These are phyloP conservation scores for Trifolium fragiferum DNA, from an alignment of 306 rosid species.

Conservation along the genomic window DNA sequence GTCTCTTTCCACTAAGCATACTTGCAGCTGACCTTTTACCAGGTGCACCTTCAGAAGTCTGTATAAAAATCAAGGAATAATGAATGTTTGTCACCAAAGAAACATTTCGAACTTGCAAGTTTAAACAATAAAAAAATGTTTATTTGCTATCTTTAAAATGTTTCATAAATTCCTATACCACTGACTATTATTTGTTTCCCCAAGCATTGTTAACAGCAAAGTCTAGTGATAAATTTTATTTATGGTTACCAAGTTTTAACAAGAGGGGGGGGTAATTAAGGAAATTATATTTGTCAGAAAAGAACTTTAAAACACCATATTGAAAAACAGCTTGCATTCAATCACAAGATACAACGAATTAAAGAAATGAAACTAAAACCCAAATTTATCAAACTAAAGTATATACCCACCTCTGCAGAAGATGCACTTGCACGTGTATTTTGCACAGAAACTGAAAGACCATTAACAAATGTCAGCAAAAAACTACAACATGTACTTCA, in stretches of 20 bases:
- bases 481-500: slow-evolving; percentile 12
- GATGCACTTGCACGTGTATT: slow-evolving; percentile 65
- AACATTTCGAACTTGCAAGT: background rate
- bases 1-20: slow-evolving; percentile 99
- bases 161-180: slow-evolving; percentile 2
- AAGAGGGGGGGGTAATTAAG: background rate
- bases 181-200: slow-evolving; percentile 12
- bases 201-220: slow-evolving; percentile 10
- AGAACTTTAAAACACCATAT: slow-evolving; percentile 13
- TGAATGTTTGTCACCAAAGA: slow-evolving; percentile 10
- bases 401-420: slow-evolving; percentile 61
- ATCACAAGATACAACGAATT: slow-evolving; percentile 11
- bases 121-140: background rate
- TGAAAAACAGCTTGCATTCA: background rate
- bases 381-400: slow-evolving; percentile 11
- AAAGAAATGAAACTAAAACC: slow-evolving; percentile 19
- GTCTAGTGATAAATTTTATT: background rate
- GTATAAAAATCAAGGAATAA: slow-evolving; percentile 38
- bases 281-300: background rate
- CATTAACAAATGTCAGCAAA: slow-evolving; percentile 45
- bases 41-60: slow-evolving; percentile 71
- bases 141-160: slow-evolving; percentile 1
- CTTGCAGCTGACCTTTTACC: slow-evolving; percentile 93
- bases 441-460: slow-evolving; percentile 65
- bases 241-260: slow-evolving; percentile 7